Conservation (phyloP, 164 flowering plant genomes). For the Vitis vinifera region ASM3070453v1 NC_081822.1:12252001-12252500, state of each 20-base stretch:
- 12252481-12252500: constrained; percentile 38
- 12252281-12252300: constrained; percentile 37
- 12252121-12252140: constrained; percentile 29
- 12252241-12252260: constrained; percentile 7
- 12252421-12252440: constrained; percentile 37
- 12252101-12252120: constrained; percentile 39
- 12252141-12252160: constrained; percentile 38
- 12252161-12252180: constrained; percentile 31
- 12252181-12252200: constrained; percentile 45
- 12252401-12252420: constrained; percentile 46
- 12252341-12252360: constrained; percentile 26
- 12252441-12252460: constrained; percentile 40
- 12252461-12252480: constrained; percentile 39
- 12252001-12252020: no score
- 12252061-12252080: no score
- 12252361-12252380: constrained; percentile 34
- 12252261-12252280: constrained; percentile 13
- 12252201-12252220: constrained; percentile 8
- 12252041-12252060: background rate
- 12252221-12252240: constrained; percentile 13
- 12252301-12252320: constrained; percentile 33
- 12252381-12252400: constrained; percentile 33
- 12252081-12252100: background rate
- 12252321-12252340: constrained; percentile 17
- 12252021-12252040: background rate